Evolutionary conservation across 2,329 filamentous ascomycete genomes (phyloP), one percentile per base, ranked within the genome.

Genomic region (Ophiocordyceps polyrhachis-furcata): DNA sequence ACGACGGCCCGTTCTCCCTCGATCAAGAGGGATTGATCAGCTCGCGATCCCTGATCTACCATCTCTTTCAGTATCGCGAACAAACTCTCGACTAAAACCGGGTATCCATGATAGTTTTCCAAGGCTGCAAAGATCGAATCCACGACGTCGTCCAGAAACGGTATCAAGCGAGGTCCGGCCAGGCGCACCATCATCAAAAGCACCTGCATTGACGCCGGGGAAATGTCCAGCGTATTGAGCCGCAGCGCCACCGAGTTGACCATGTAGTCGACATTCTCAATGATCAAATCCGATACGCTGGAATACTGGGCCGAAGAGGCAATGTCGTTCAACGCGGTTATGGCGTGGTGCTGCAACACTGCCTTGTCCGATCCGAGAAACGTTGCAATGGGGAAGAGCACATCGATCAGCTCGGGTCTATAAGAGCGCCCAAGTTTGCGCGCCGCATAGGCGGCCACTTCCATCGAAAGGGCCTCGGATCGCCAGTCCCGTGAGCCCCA

Each of bases 21-120:
- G 40, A 67, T 65, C 1, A 73, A 51, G 7, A 75, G 60, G 2
- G 74, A 60, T 46, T 62, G 60, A 41, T 68, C 63, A 2, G 71
- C 71, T 49, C 76, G 81, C 12, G 79, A 75, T 4, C 85, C 85
- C 62, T 94, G 85, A 44, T 85, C 77, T 12, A 91, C 85, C 46
- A 96, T 76, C 48, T 86, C 83, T 45, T 77, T 79, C 5, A 98
- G 65, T 0, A 93, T 86, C 1, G 74, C 68, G 58, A 96, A 98
- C 6, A 98, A 67, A 41, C 79, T 74, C 56, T 94, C 86, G 1
- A 93, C 88, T 46, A 98, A 78, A 17, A 73, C 65, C 0, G 86
- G 79, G 58, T 98, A 96, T 1, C 91, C 91, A 54, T 98, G 91
- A 54, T 91, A 98, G 54, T 86, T 84, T 52, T 95, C 87, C n/a